These are phyloP conservation scores for Caryocar brasiliense DNA, from an alignment of 441 rosid genomes.

Conservation along the genomic window DNA sequence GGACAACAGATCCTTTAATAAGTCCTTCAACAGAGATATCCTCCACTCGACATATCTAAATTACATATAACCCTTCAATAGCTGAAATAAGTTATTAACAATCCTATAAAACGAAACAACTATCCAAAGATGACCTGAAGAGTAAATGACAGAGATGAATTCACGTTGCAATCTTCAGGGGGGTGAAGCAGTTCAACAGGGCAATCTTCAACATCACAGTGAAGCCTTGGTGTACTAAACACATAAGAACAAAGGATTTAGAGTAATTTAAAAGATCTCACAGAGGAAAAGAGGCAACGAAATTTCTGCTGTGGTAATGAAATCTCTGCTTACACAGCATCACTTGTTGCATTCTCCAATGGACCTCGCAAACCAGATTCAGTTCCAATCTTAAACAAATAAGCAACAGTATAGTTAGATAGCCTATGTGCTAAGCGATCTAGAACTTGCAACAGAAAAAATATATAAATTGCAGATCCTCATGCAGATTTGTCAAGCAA, in stretches of 20 bases:
- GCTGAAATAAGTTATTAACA: slow-evolving; percentile 13
- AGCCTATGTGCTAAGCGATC: background rate
- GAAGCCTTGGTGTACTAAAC: slow-evolving; percentile 74
- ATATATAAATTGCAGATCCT: background rate
- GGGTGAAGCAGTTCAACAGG: slow-evolving; percentile 83
- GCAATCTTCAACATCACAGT: slow-evolving; percentile 72
- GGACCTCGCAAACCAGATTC: slow-evolving; percentile 93
- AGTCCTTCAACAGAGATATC: slow-evolving; percentile 81
- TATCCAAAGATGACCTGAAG: slow-evolving; percentile 65
- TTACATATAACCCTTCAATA: slow-evolving; percentile 16
- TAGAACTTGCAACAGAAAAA: background rate
- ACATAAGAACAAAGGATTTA: slow-evolving; percentile 11
- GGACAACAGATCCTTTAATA: slow-evolving; percentile 87
- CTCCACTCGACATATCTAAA: slow-evolving; percentile 96
- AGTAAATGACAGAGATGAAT: slow-evolving; percentile 87
- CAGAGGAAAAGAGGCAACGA: slow-evolving; percentile 6
- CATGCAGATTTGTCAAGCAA: background rate
- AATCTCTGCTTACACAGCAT: slow-evolving; percentile 67
- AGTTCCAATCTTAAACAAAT: slow-evolving; percentile 69
- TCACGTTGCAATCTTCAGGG: slow-evolving; percentile 99
- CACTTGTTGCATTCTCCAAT: slow-evolving; percentile 64
- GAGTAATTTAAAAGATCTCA: slow-evolving; percentile 2
- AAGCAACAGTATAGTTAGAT: background rate
- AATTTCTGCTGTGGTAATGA: slow-evolving; percentile 34
- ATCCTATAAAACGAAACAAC: slow-evolving; percentile 10